Conservation (phyloP, 768 basidiomycete species). For the Chalciporus pseudorubinellus region DNA sequence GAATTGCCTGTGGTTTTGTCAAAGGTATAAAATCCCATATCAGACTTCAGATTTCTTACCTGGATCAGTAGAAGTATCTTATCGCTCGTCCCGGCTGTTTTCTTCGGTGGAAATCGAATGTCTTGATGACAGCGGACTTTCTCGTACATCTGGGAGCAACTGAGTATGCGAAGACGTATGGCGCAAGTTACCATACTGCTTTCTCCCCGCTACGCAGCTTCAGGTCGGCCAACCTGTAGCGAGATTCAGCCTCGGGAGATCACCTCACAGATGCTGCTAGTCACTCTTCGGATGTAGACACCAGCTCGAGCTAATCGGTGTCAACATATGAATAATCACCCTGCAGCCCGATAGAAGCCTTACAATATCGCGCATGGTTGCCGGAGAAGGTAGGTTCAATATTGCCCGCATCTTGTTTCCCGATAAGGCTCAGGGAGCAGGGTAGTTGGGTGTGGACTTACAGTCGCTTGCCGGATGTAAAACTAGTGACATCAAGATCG, state of each 20-base stretch:
- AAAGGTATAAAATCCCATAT: neutral
- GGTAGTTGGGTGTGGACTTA: conserved; percentile 26
- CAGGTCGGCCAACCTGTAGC: conserved; percentile 57
- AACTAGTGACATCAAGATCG: conserved; percentile 44
- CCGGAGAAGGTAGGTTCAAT: conserved; percentile 53
- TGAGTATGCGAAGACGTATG: neutral
- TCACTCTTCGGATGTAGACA: conserved; percentile 69
- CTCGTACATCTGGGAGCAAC: conserved; percentile 49
- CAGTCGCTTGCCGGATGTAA: conserved; percentile 71
- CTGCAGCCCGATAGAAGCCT: conserved; percentile 17
- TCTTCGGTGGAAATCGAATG: conserved; percentile 74
- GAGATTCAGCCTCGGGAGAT: conserved; percentile 1
- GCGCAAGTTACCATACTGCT: conserved; percentile 38
- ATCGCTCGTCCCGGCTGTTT: conserved; percentile 65
- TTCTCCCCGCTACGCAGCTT: conserved; percentile 78
- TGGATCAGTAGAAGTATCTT: conserved; percentile 83
- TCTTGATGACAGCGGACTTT: conserved; percentile 69
- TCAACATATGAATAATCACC: conserved; percentile 2
- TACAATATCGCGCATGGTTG: conserved; percentile 67
- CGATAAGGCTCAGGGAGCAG: neutral
- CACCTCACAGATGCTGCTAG: conserved; percentile 12
- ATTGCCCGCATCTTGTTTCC: conserved; percentile 61
- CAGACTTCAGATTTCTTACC: conserved; percentile 34
- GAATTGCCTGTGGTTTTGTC: conserved; percentile 52
- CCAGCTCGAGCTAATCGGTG: conserved; percentile 53